phyloP scores from a whole-genome alignment of 2,329 filamentous ascomycete species.

The Apiospora aurea region DNA sequence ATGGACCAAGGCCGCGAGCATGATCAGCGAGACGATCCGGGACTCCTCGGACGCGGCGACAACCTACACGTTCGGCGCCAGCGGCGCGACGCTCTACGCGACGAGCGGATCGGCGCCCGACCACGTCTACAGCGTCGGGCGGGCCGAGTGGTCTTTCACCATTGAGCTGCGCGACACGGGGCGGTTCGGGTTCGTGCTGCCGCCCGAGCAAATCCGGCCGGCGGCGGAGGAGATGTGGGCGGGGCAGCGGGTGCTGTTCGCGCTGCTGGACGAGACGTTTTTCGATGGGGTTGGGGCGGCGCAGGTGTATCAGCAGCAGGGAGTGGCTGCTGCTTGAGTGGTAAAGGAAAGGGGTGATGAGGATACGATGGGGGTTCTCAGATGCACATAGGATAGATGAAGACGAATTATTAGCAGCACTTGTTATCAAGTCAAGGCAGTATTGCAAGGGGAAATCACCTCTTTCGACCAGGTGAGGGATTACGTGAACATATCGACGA shows the following conservation, averaged over 20 bases:
- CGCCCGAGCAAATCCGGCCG: slow-evolving; percentile 36
- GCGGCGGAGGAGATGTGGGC: slow-evolving; percentile 42
- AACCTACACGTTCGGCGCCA: slow-evolving; percentile 37
- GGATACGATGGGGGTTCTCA: neutral
- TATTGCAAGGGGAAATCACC: neutral
- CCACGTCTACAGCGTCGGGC: slow-evolving; percentile 36
- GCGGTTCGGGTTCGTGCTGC: slow-evolving; percentile 37
- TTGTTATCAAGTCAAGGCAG: neutral
- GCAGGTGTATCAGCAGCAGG: slow-evolving; percentile 6
- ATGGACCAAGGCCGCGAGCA: slow-evolving; percentile 43
- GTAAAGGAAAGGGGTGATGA: neutral
- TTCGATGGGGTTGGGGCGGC: slow-evolving; percentile 17
- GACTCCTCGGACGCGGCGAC: slow-evolving; percentile 40
- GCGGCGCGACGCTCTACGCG: slow-evolving; percentile 36
- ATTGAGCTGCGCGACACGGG: slow-evolving; percentile 38
- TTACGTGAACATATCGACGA: no score
- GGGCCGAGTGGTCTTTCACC: slow-evolving; percentile 38
- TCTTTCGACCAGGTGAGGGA: neutral
- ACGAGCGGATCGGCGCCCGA: slow-evolving; percentile 37
- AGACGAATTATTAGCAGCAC: neutral
- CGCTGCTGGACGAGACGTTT: slow-evolving; percentile 12
- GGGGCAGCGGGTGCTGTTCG: slow-evolving; percentile 43
- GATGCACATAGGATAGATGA: no score
- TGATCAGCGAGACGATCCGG: slow-evolving; percentile 45
- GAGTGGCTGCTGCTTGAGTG: neutral